Conservation (phyloP, 2,329 filamentous ascomycete species). For the Pyrenophora tritici-repentis region DNA sequence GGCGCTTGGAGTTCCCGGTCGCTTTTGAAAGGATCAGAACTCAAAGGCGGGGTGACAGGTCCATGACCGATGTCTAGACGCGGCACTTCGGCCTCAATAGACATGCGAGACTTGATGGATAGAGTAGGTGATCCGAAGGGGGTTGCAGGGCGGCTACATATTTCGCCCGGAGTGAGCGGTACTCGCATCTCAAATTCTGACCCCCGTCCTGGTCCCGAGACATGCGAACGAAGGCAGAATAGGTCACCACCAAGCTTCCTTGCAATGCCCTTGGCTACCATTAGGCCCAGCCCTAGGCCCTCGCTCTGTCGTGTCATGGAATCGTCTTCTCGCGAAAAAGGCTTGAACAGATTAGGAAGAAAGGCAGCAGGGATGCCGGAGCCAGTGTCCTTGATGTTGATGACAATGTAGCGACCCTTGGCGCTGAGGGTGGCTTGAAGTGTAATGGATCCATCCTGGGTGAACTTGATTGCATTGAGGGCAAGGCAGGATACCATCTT, state of each 20-base stretch:
- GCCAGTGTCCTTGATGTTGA: constrained; percentile 69
- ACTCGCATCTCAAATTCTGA: constrained; percentile 72
- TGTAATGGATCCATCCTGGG: constrained; percentile 65
- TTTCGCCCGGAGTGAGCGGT: constrained; percentile 61
- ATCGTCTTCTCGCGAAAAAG: constrained; percentile 71
- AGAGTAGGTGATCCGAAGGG: constrained; percentile 55
- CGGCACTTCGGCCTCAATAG: constrained; percentile 35
- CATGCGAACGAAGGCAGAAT: constrained; percentile 66
- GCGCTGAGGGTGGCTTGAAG: constrained; percentile 59
- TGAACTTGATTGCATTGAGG: constrained; percentile 73
- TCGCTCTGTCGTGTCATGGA: constrained; percentile 70
- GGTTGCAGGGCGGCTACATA: constrained; percentile 56
- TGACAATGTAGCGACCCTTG: constrained; percentile 60
- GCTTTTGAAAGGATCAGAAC: constrained; percentile 28
- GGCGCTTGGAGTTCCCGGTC: constrained; percentile 17
- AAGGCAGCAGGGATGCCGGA: constrained; percentile 71
- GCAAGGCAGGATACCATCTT: constrained; percentile 68
- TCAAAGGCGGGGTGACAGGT: constrained; percentile 37
- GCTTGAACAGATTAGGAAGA: constrained; percentile 68
- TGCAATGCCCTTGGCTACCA: constrained; percentile 74
- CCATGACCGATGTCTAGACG: constrained; percentile 22
- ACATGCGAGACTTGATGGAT: constrained; percentile 37
- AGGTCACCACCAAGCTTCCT: constrained; percentile 72
- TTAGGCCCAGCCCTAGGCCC: constrained; percentile 69
- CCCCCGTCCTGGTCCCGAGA: constrained; percentile 63